Evolutionary conservation across 2,329 filamentous ascomycete genomes (phyloP), one percentile per base, ranked within the genome.

Genomic region (Zymoseptoria brevis): DNA sequence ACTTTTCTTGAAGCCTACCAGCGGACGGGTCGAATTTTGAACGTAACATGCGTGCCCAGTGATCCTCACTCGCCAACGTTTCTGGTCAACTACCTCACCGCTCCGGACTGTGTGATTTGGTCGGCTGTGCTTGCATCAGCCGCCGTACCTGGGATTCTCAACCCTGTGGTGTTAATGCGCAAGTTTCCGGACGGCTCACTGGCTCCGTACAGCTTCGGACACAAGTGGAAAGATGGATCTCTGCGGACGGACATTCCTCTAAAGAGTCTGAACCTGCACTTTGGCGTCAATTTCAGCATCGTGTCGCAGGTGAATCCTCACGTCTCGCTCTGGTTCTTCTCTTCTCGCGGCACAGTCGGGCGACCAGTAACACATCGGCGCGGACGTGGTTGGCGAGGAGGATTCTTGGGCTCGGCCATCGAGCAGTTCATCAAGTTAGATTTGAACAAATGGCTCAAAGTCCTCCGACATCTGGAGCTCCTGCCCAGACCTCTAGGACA

Each of bases 281-380:
- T 99, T 79, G 97, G 97, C 73, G 94, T 97, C 73, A 96, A 96
- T 73, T 99, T 97, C 74, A 93, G 89, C 64, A 92, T 99, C 64
- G 94, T 88, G 55, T 85, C 81, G 7, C 83, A 86, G 76, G 93
- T 96, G 54, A 99, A 99, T 73, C 94, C 94, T 1, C 94, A 99
- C 73, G 93, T 99, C 74, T 97, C 96, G 69, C 85, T 97, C 26
- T 99, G 99, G 81, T 97, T 99, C 82, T 99, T 97, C 79, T 94
- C 89, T 29, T 96, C 92, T 0, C 84, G 94, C 30, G 94, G 94
- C 11, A 88, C 89, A 0, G 93, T 97, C 8, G 94, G 94, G 4
- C 87, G 90, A 56, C 94, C 94, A 8, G 94, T 97, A 19, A 96
- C 92, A 0, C 94, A 99, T 74, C 88, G 94, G 57, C 87, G 88